phyloP scores from a whole-genome alignment of 129 eudicot species.

The Oenanthe sinensis region DNA sequence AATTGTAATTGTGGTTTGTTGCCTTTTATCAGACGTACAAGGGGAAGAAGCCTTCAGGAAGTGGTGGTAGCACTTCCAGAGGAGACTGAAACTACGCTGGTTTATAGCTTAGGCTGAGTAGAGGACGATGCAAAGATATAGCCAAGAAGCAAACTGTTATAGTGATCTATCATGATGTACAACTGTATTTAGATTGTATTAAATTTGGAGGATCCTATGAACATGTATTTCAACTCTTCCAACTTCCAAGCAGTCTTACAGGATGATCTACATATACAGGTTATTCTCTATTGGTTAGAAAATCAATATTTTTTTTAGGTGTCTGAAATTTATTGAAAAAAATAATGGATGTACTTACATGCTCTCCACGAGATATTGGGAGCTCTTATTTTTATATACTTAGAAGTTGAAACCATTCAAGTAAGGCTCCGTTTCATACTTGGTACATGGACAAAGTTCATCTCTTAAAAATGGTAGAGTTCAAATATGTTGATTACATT shows the following conservation, averaged over 20 bases:
- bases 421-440: no score
- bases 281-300: background rate
- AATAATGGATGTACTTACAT: background rate
- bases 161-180: background rate
- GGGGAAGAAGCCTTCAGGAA: conserved; percentile 44
- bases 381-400: no score
- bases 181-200: conserved; percentile 6
- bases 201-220: conserved; percentile 10
- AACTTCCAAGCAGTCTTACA: background rate
- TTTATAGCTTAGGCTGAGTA: background rate
- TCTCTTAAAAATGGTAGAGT: no score
- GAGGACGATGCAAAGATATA: conserved; percentile 3
- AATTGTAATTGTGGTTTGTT: background rate
- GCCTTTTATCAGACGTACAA: conserved; percentile 38
- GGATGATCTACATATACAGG: conserved; percentile 2
- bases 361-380: background rate
- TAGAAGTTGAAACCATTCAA: no score
- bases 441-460: no score
- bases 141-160: conserved; percentile 9
- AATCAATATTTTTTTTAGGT: background rate
- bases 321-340: background rate
- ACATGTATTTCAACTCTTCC: conserved; percentile 15
- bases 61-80: conserved; percentile 45
- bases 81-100: conserved; percentile 28
- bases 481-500: no score